Evolutionary conservation across 352 stramenopile species (phyloP).

Genomic region (Pythium aquatile): DNA sequence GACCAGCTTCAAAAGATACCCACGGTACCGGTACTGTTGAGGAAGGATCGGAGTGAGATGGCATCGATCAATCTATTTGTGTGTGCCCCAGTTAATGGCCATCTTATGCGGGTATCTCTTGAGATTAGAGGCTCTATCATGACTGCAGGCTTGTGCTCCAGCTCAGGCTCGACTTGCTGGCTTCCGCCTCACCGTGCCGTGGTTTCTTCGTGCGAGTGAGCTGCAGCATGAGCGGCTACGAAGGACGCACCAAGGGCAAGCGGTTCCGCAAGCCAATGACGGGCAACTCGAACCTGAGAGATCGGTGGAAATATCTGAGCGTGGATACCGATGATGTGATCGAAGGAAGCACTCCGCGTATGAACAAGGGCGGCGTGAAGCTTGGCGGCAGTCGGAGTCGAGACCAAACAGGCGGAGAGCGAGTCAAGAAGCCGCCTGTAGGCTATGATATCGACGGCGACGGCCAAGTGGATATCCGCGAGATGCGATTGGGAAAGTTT

Average conservation of each 20-base stretch:
- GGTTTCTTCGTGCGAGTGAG: neutral
- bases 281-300: constrained; percentile 48
- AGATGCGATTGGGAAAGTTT: constrained; percentile 68
- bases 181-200: neutral
- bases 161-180: neutral
- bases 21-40: too few species aligned
- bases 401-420: neutral
- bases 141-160: neutral
- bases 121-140: too few species aligned
- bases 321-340: constrained; percentile 47
- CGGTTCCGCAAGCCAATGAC: constrained; percentile 51
- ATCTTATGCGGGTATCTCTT: too few species aligned
- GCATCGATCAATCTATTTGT: neutral
- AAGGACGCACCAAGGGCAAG: constrained; percentile 48
- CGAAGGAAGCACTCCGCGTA: constrained; percentile 19
- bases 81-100: too few species aligned
- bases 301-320: constrained; percentile 54
- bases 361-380: constrained; percentile 15
- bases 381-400: neutral
- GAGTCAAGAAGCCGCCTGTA: constrained; percentile 4
- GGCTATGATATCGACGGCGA: constrained; percentile 72
- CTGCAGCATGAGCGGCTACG: constrained; percentile 27
- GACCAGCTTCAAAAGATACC: constrained; percentile 23
- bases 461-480: constrained; percentile 57
- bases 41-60: neutral